Conservation (phyloP, 257 asterid species). For the Penstemon newberryi region DNA sequence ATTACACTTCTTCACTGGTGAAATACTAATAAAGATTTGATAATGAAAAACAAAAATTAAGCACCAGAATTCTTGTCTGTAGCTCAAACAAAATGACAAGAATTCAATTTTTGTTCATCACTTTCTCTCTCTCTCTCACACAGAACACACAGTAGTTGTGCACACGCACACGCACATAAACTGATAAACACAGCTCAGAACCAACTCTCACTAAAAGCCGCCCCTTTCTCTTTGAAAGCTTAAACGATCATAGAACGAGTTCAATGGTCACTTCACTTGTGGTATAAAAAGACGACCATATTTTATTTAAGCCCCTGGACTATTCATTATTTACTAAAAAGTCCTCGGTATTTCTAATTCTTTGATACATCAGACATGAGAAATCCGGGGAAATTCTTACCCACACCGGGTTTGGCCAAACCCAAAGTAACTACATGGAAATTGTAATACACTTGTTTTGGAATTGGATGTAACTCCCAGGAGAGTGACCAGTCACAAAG, state of each 20-base stretch:
- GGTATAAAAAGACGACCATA: slow-evolving; percentile 42
- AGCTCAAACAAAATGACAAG: slow-evolving; percentile 50
- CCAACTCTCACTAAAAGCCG: slow-evolving; percentile 21
- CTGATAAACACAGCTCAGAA: slow-evolving; percentile 26
- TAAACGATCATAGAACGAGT: slow-evolving; percentile 30
- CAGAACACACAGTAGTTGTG: background rate
- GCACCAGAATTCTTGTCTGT: slow-evolving; percentile 33
- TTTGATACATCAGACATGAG: too few species aligned
- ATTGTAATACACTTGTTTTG: too few species aligned
- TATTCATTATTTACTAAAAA: background rate
- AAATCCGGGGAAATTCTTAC: too few species aligned
- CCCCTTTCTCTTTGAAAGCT: slow-evolving; percentile 24
- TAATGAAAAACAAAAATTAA: slow-evolving; percentile 13
- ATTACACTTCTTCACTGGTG: slow-evolving; percentile 5
- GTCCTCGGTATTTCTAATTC: background rate
- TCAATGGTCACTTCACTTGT: slow-evolving; percentile 35
- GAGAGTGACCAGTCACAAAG: too few species aligned
- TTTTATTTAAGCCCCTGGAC: slow-evolving; percentile 30
- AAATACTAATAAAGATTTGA: too few species aligned
- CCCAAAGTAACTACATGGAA: too few species aligned
- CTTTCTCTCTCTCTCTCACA: slow-evolving; percentile 25
- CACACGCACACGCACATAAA: background rate
- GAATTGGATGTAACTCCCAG: too few species aligned
- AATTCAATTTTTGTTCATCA: slow-evolving; percentile 30
- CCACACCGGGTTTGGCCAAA: too few species aligned